Percentiles rank a stretch among this genome's conserved stretches.
Conservation (phyloP, 306 rosid species). For the Castanospermum australe region DNA sequence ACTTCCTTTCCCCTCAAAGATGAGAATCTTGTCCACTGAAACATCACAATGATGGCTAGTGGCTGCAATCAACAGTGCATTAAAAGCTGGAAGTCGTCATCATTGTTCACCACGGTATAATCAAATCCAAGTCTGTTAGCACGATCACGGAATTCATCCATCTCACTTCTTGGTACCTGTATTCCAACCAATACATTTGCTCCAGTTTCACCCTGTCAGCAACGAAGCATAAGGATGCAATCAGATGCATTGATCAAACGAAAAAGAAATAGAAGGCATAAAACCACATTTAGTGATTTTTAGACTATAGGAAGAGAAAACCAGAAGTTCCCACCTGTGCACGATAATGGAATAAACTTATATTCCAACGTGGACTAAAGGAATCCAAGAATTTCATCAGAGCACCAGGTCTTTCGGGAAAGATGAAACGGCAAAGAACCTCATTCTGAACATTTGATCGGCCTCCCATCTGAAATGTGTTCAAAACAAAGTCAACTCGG, state of each 20-base stretch:
- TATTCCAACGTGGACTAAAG: constrained; percentile 96
- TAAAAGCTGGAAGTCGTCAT: constrained; percentile 59
- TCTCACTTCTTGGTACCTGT: constrained; percentile 57
- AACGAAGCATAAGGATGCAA: constrained; percentile 1
- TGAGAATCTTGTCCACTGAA: not conserved
- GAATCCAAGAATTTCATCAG: constrained; percentile 81
- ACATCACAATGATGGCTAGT: not conserved
- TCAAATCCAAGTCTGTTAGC: constrained; percentile 69
- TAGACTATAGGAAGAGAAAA: not conserved
- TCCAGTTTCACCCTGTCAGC: constrained; percentile 78
- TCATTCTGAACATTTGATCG: constrained; percentile 61
- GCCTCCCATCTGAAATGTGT: constrained; percentile 77
- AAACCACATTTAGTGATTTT: not conserved
- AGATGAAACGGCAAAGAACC: constrained; percentile 81
- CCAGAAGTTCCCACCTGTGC: constrained; percentile 51
- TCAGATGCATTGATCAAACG: constrained; percentile 13
- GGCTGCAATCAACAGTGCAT: constrained; percentile 52
- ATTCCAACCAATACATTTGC: constrained; percentile 92
- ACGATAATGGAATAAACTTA: constrained; percentile 85
- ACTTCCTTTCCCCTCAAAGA: not conserved
- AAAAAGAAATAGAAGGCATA: not conserved
- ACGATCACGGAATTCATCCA: constrained; percentile 57
- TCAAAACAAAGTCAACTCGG: constrained; percentile 29
- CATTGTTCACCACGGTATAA: constrained; percentile 60
- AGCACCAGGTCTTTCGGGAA: constrained; percentile 97